These are phyloP conservation scores for Gentiana macrophylla DNA, from an alignment of 257 asterid species.

Conservation along the genomic window DNA sequence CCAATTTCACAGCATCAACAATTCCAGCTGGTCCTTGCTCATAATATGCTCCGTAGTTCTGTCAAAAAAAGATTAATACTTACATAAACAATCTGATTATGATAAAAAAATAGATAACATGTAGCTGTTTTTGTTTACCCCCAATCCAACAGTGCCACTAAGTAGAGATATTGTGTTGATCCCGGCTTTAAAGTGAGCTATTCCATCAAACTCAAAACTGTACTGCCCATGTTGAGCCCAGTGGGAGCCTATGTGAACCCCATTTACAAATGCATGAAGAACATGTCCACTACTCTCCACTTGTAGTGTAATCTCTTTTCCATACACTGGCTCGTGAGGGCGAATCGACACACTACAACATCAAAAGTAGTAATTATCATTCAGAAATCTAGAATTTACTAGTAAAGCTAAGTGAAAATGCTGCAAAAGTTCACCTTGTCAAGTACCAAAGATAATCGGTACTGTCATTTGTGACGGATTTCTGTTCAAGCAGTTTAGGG, in stretches of 20 bases:
- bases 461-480: constrained; percentile 29
- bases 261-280: constrained; percentile 34
- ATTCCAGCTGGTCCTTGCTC: constrained; percentile 20
- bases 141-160: constrained; percentile 37
- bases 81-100: background rate
- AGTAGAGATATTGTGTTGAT: constrained; percentile 22
- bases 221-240: constrained; percentile 11
- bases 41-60: constrained; percentile 28
- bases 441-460: constrained; percentile 46
- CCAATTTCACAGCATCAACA: constrained; percentile 22
- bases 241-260: constrained; percentile 23
- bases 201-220: constrained; percentile 8
- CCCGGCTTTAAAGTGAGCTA: constrained; percentile 14
- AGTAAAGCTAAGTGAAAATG: background rate
- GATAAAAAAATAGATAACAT: background rate
- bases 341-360: constrained; percentile 15
- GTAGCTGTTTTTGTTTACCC: constrained; percentile 2
- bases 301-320: constrained; percentile 14
- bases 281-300: constrained; percentile 25
- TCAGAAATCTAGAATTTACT: background rate
- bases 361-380: too few species aligned
- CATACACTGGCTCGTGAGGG: constrained; percentile 21
- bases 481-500: constrained; percentile 29
- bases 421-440: constrained; percentile 22
- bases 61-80: background rate